Evolutionary conservation across 139 green algal species (phyloP), one percentile per base, ranked within the genome.

Genomic region (Choricystis sp.): DNA sequence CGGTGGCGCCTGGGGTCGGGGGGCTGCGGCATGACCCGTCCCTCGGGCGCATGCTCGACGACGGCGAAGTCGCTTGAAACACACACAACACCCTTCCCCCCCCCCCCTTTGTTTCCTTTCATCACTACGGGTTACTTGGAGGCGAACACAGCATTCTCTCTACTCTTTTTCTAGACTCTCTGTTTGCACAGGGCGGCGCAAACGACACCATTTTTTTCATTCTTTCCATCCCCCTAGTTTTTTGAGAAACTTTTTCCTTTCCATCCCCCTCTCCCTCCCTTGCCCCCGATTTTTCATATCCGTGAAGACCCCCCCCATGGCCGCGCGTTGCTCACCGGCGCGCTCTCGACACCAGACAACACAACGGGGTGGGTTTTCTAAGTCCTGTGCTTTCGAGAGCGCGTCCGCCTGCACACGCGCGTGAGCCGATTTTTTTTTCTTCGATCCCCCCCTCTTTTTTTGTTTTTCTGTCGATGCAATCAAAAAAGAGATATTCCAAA

Each of bases 11-110:
- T 66, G 62, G 56, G 19, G 63, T 31, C 9, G 21, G 20, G 31
- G 63, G 31, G 30, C 5, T 67, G 5, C 19, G 24, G 14, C 31
- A 29, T 21, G 68, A 74, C 49, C 68, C 68, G 25, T 74, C 68
- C 20, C 68, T 74, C 9, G 63, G 52, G 26, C 28, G 56, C n/a
- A 62, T 74, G 68, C 68, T 74, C 1, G 68, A 74, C 49, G 62
- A 69, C 31, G 68, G 62, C 4, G 68, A 74, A 59, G 62, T 74
- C 5, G 56, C 57, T 25, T 71, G 49, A 66, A 60, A 60, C 9
- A 23, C 27, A 23, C 16, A 23, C 56, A 9, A 60, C 56, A 60
- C 56, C 56, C 27, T 23, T n/a, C 26, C 19, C 19, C 48, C 19
- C 19, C 19, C 19, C 48, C 19, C 19, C 48, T n/a, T n/a, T n/a